Evolutionary conservation across 306 rosid genomes (phyloP).

Genomic region (Rubus parviflorus): DNA sequence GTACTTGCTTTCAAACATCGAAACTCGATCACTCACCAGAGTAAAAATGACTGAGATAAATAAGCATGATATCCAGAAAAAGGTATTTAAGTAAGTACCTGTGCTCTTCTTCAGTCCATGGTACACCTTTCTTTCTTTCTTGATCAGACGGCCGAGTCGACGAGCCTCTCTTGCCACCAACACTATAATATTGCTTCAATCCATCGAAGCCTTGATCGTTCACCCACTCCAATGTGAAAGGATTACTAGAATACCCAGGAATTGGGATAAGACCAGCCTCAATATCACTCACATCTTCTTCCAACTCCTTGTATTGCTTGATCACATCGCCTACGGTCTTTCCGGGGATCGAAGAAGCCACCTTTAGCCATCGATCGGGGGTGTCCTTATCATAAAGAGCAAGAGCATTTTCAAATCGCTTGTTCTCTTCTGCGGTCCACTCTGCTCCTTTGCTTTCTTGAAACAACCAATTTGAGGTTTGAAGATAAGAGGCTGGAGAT

Average conservation of each 20-base stretch:
- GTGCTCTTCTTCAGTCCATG: constrained; percentile 95
- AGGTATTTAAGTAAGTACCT: constrained; percentile 45
- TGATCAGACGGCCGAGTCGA: constrained; percentile 66
- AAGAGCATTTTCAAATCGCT: constrained; percentile 77
- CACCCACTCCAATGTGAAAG: constrained; percentile 74
- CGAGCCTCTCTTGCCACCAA: constrained; percentile 57
- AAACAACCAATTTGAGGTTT: constrained; percentile 74
- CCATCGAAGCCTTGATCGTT: constrained; percentile 56
- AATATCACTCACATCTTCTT: constrained; percentile 80
- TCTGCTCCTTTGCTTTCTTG: constrained; percentile 65
- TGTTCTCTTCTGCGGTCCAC: constrained; percentile 87
- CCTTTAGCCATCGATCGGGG: constrained; percentile 74
- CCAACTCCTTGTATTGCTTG: constrained; percentile 77
- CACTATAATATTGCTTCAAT: constrained; percentile 58
- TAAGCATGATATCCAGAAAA: background rate
- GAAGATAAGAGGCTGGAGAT: constrained; percentile 62
- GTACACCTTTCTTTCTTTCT: constrained; percentile 88
- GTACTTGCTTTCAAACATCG: background rate
- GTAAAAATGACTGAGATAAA: background rate
- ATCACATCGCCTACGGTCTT: constrained; percentile 88
- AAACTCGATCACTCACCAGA: background rate
- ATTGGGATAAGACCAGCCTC: constrained; percentile 84
- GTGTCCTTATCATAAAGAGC: constrained; percentile 69
- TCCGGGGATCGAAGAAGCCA: constrained; percentile 81
- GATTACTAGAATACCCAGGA: constrained; percentile 51